Percentiles rank a stretch among this genome's conserved stretches.
Evolutionary conservation across 371 early-diverging fungal species (phyloP).

Genomic region (Mucor velutinosus): DNA sequence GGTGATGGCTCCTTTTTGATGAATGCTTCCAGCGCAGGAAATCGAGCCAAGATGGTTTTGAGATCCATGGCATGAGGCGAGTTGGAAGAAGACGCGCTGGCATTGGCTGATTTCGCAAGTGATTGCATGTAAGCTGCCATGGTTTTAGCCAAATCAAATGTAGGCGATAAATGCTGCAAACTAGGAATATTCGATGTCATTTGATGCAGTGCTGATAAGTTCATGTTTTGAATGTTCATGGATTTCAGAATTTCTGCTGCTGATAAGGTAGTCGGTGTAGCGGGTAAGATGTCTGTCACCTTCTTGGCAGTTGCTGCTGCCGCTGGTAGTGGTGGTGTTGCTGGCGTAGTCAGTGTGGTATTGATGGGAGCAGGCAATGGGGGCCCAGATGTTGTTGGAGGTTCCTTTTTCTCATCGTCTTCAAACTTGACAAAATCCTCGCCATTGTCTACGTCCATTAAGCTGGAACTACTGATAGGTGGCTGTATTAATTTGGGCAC

Average conservation of each 20-base stretch:
- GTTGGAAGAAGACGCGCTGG: conserved; percentile 10
- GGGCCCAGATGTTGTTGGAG: neutral
- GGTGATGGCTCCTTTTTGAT: conserved; percentile 36
- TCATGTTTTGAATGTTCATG: conserved; percentile 41
- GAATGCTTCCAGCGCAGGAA: conserved; percentile 45
- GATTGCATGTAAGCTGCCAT: conserved; percentile 46
- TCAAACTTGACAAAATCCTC: conserved; percentile 54
- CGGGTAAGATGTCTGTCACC: conserved; percentile 16
- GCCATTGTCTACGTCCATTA: conserved; percentile 29
- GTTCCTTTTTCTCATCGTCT: conserved; percentile 43
- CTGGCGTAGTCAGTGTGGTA: neutral
- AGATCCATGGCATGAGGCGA: conserved; percentile 35
- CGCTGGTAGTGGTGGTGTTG: neutral
- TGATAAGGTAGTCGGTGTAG: conserved; percentile 13
- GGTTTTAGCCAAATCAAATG: conserved; percentile 41
- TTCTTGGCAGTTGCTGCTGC: conserved; percentile 10
- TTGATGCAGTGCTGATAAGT: conserved; percentile 48
- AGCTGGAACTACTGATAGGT: neutral
- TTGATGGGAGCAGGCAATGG: neutral
- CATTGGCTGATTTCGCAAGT: conserved; percentile 27
- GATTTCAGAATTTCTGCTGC: conserved; percentile 36
- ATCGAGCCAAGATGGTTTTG: conserved; percentile 41
- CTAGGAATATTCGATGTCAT: conserved; percentile 42
- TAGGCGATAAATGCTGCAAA: conserved; percentile 36
- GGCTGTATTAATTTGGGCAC: neutral